Evolutionary conservation across 352 stramenopile genomes (phyloP), one percentile per base, ranked within the genome.

Genomic region (Phytophthora cryptogea): DNA sequence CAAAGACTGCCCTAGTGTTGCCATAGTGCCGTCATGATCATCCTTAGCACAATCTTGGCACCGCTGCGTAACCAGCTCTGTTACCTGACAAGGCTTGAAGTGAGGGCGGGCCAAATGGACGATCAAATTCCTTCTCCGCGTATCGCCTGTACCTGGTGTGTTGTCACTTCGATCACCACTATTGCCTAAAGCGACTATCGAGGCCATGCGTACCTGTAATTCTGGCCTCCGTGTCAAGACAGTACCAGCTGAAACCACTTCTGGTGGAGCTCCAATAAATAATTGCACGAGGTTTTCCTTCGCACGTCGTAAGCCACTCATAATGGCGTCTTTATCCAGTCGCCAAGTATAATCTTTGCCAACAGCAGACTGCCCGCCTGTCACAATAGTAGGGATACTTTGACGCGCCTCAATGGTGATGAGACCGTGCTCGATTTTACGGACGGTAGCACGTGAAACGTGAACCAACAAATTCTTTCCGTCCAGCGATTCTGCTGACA

Each of bases 261-360:
- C 80, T 0, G 78, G 79, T 7, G 71, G 54, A 43, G 59, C 51
- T 56, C 78, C 80, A 63, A 88, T 72, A 71, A 92, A 89, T 50
- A 92, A 58, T 56, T 65, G 69, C 44, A 90, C 74, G 33, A 94
- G 73, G 64, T 94, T 92, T 54, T 90, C 81, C 52, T 90, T 94
- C 1, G 86, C 80, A 10, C 80, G 73, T 60, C 57, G 73, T 35
- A 92, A 72, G n/a, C 78, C 82, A 45, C 74, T 90, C 47, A 78
- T 66, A 13, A 90, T 84, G 11, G 68, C 43, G 27, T 94, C 77
- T 66, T 90, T 89, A 60, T 94, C 86, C n/a, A 94, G 45, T 43
- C 86, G 76, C 78, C 81, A 94, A 2, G 70, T 81, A 48, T 80
- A 92, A 13, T 78, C 40, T 23, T 71, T 72, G 0, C 86, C 86